Base-by-base conservation (phyloP, 176 grass and related monocot species). In the Phoenix dactylifera region DNA sequence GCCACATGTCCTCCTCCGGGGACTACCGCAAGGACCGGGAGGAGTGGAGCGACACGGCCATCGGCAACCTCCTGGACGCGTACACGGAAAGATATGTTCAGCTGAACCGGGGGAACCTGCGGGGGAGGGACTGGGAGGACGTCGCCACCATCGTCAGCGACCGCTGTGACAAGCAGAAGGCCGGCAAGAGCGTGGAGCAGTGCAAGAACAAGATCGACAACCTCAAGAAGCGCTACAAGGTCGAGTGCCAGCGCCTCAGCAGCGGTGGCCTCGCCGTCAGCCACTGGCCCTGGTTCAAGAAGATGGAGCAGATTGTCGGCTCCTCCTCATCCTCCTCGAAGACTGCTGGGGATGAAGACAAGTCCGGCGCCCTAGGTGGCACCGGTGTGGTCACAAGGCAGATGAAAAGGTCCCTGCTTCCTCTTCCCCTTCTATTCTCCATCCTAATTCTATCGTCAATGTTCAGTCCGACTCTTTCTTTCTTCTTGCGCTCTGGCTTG, bases 161-260 rank as follows among this genome's bases (percentile, higher is more conserved):
- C 5, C 63, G 58, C 24, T 57, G 70, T 22, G 22, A 75, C 57
- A 50, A 55, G 58, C 54, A 64, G 67, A 72, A 65, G 29, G 49
- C 51, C 14, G 65, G 60, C 26, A 98, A 98, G 79, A 98, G 79
- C 25, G 88, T 98, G 15, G 94, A 98, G 71, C 88, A 98, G 65
- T 93, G 94, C 23, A 98, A 98, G 81, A 98, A 98, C 74, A 98
- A 98, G 81, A 93, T 98, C 51, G 94, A 98, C 54, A 98, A 98
- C 58, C 85, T 98, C 16, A 98, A 98, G 65, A 98, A 98, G 64
- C 82, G 88, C 1, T 98, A 85, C 76, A 98, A 98, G 84, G 87
- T 98, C 16, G 94, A 98, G 68, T 89, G 94, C 54, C 88, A 98
- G 54, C 84, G 94, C 22, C 68, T 93, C 23, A 22, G 65, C 53